Evolutionary conservation across 345 rosid genomes (phyloP), one percentile per base, ranked within the genome.

Genomic region (Bretschneidera sinensis): DNA sequence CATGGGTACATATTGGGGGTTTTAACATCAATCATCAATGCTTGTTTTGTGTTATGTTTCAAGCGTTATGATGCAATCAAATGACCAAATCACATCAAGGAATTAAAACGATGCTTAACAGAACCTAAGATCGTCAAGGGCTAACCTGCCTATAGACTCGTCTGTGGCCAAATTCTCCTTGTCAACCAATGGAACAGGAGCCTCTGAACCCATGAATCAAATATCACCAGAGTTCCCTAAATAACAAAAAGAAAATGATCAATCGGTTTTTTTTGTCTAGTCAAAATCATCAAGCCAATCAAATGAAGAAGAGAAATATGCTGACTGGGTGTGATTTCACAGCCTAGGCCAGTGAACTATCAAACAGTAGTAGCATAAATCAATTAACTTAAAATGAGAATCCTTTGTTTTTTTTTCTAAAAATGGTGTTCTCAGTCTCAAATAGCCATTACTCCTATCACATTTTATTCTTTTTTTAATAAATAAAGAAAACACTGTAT

Each of bases 181-280:
- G 59, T 78, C 80, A 65, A 43, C 67, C 35, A 63, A 51, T 31
- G 80, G 64, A 31, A 80, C 62, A 68, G 77, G 68, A 75, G 69
- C 55, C 60, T 77, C 78, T 0, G 83, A 77, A 45, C 66, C 84
- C 87, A 83, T 83, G 57, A n/a, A 24, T 54, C 23, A 4, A 69
- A 16, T 14, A 43, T 16, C 48, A 59, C 20, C 55, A 68, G 22
- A 64, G 35, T 62, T 39, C 56, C 72, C 74, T 66, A 35, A 68
- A 35, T 19, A 64, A 2, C 25, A 34, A 61, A 21, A 59, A 9
- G 50, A 60, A 11, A 45, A 24, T 23, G 28, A 21, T 10, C 13
- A 20, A 20, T 43, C 18, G 28, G 63, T 8, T 14, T 25, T 57
- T 43, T n/a, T 16, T 20, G 20, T 43, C 0, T 43, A 51, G 19